Evolutionary conservation across 495 filamentous ascomycete species (phyloP), one percentile per base, ranked within the genome.

Genomic region (Ascodesmis nigricans): DNA sequence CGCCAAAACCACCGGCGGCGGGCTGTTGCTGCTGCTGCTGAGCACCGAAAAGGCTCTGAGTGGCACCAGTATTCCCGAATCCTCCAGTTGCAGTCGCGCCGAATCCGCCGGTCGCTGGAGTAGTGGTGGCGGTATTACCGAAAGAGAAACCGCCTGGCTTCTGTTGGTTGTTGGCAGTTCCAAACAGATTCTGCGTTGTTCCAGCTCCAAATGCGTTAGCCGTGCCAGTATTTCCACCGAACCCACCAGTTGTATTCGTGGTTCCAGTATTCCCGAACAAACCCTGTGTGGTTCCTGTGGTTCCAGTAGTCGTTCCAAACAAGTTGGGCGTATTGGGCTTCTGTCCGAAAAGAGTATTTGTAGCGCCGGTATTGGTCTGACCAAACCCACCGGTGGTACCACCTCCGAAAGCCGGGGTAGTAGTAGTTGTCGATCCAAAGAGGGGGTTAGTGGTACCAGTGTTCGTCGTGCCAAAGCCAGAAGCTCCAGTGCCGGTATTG

Each of bases 121-220:
- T 23, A 4, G 38, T 24, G 5, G 41, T 36, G 8, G 8, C 8
- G 25, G 39, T 43, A 29, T 45, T 47, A 13, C 50, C 50, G 31
- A 41, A 55, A 9, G 65, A 65, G 45, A 78, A 76, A 2, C 75
- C 47, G 33, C 67, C 60, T 4, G 35, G 35, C 18, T 37, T 37
- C 8, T 30, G 19, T 18, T 37, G 33, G n/a, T 58, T 58, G 33
- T 59, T 60, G 19, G 44, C 23, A 4, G 50, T 53, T 17, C 55
- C 54, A 37, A 63, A 63, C 32, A 58, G 41, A 14, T 58, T 52
- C 31, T 56, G 10, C n/a, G 32, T 35, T 10, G 24, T 35, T 5
- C 6, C 9, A 31, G 29, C 29, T 1, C 33, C 33, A 26, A 37
- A 29, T n/a, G 35, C 35, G 15, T 20, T 20, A 29, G 35, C 30